phyloP scores from a whole-genome alignment of 805 yeast species.

The Brettanomyces custersianus region DNA sequence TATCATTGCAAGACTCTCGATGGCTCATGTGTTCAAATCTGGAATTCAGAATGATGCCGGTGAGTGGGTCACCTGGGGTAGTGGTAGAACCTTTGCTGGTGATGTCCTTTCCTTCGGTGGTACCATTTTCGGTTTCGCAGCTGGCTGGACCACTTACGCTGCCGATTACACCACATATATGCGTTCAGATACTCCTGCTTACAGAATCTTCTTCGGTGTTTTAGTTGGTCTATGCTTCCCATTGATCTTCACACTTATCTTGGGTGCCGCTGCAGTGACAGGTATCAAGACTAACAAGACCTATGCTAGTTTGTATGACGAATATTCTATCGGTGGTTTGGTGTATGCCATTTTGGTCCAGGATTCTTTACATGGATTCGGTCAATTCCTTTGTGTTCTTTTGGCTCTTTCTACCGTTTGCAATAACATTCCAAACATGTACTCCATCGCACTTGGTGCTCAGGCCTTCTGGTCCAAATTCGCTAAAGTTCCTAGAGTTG shows the following conservation, averaged over 20 bases:
- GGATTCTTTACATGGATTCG: conserved; percentile 79
- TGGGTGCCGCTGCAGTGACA: conserved; percentile 83
- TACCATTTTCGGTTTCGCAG: conserved; percentile 76
- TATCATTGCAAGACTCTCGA: conserved; percentile 68
- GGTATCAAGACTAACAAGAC: conserved; percentile 41
- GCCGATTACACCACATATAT: conserved; percentile 89
- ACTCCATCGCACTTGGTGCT: conserved; percentile 79
- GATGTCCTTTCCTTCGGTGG: conserved; percentile 74
- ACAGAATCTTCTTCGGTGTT: conserved; percentile 56
- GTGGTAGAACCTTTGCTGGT: conserved; percentile 69
- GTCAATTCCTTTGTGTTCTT: conserved; percentile 80
- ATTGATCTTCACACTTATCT: conserved; percentile 57
- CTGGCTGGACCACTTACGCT: conserved; percentile 93
- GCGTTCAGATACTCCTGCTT: conserved; percentile 52
- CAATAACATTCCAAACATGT: conserved; percentile 90
- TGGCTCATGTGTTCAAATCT: conserved; percentile 51
- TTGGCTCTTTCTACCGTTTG: conserved; percentile 82
- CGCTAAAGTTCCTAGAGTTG: conserved; percentile 66
- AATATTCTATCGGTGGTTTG: conserved; percentile 69
- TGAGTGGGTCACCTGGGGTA: conserved; percentile 24
- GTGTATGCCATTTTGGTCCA: conserved; percentile 69
- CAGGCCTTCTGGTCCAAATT: conserved; percentile 78
- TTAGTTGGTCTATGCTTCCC: conserved; percentile 59
- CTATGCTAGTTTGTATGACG: conserved; percentile 43
- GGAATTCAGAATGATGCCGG: conserved; percentile 29